Evolutionary conservation across 192 early-diverging fungal species (phyloP), one percentile per base, ranked within the genome.

Genomic region (Umbelopsis isabellina): DNA sequence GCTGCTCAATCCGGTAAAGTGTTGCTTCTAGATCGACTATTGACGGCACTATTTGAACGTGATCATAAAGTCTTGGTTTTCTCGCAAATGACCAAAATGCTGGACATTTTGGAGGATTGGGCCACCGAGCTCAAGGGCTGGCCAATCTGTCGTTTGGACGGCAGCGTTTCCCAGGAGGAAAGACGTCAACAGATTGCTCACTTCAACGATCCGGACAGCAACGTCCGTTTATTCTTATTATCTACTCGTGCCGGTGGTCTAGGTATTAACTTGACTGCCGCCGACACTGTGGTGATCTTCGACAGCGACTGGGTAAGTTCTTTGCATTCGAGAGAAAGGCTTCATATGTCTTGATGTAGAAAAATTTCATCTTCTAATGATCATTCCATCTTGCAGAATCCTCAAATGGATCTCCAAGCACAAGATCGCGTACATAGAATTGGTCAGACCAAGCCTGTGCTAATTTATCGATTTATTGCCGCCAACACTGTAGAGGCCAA

Each of bases 321-420:
- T 30, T 30, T 30, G 27, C 1, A 30, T 2, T 30, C 27, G 27
- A 30, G 27, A 30, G 27, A n/a, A n/a, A n/a, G n/a, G n/a, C n/a
- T n/a, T n/a, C n/a, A n/a, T n/a, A n/a, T n/a, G n/a, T n/a, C n/a
- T n/a, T n/a, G n/a, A n/a, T n/a, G n/a, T n/a, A n/a, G n/a, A n/a
- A n/a, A n/a, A n/a, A n/a, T n/a, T n/a, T n/a, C n/a, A n/a, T n/a
- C n/a, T n/a, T n/a, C n/a, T n/a, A n/a, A n/a, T n/a, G n/a, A n/a
- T n/a, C n/a, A n/a, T n/a, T n/a, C n/a, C n/a, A 30, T 30, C 27
- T 30, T 46, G 71, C 72, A 92, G 93, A 99, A 99, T 72, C 97
- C 96, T n/a, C 97, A 99, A 88, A 91, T 92, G 79, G 97, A 98
- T 76, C 75, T 98, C 65, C 96, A 99, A 75, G 96, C 97, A 10